Percentiles rank a stretch among this genome's conserved stretches.
phyloP scores from a whole-genome alignment of 176 grass and related monocot genomes.

The Pontederia crassipes region DNA sequence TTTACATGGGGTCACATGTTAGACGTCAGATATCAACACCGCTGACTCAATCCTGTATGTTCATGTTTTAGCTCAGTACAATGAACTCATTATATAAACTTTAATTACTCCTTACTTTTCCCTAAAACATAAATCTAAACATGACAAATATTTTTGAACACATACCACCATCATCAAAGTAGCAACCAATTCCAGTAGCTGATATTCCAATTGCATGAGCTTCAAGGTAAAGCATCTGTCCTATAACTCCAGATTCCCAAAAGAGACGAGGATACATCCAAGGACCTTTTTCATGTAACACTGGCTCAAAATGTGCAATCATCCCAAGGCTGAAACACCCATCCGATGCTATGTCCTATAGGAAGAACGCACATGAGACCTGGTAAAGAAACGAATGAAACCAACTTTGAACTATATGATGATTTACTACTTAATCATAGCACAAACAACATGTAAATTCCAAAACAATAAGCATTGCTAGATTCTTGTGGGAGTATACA shows the following conservation, averaged over 20 bases:
- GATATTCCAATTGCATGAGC: constrained; percentile 93
- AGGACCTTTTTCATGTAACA: constrained; percentile 56
- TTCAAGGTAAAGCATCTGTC: constrained; percentile 90
- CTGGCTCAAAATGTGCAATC: constrained; percentile 67
- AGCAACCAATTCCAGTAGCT: constrained; percentile 93
- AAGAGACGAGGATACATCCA: constrained; percentile 99
- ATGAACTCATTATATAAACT: no score
- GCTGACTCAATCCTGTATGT: no score
- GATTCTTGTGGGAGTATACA: no score
- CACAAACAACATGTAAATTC: no score
- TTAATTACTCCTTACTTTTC: no score
- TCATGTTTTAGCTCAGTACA: no score
- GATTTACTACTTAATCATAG: no score
- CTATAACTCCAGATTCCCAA: constrained; percentile 88
- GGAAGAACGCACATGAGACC: not conserved
- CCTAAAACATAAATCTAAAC: not conserved
- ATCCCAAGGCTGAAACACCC: constrained; percentile 96
- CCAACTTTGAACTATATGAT: not conserved
- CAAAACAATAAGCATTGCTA: no score
- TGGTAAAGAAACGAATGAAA: constrained; percentile 6
- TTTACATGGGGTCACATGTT: no score
- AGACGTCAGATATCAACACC: no score
- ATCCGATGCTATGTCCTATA: constrained; percentile 92
- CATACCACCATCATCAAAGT: constrained; percentile 92
- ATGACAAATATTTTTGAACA: not conserved